These are phyloP conservation scores for Labyrinthula sp. DNA, from an alignment of 352 stramenopile genomes.

Conservation along the genomic window DNA sequence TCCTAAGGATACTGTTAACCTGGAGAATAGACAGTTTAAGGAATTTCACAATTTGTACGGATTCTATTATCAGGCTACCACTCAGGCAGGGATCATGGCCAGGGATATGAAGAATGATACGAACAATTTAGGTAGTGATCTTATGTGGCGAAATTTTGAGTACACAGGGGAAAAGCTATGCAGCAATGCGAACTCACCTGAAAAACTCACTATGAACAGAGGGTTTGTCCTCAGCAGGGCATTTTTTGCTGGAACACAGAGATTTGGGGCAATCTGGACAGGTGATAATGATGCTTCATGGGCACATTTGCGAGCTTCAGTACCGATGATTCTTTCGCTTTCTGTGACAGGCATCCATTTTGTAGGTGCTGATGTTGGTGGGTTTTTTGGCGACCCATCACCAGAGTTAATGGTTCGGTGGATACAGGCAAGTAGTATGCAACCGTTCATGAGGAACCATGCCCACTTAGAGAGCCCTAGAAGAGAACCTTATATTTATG, in stretches of 20 bases:
- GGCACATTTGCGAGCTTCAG: conserved; percentile 75
- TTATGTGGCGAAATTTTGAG: too few species aligned
- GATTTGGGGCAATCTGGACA: conserved; percentile 90
- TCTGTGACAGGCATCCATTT: conserved; percentile 83
- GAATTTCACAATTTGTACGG: conserved; percentile 99
- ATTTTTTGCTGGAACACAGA: conserved; percentile 91
- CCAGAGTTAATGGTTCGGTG: conserved; percentile 61
- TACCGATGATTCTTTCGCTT: conserved; percentile 89
- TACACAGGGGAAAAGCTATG: conserved; percentile 35
- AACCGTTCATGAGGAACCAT: conserved; percentile 95
- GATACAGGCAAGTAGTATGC: conserved; percentile 70
- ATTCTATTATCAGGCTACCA: conserved; percentile 88
- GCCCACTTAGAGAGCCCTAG: conserved; percentile 95
- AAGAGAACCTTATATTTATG: conserved; percentile 91
- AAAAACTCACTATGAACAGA: conserved; percentile 47
- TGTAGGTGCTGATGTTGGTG: conserved; percentile 86
- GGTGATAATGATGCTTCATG: conserved; percentile 88
- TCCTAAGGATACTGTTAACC: conserved; percentile 70
- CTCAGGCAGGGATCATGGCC: conserved; percentile 60
- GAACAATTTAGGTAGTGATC: neutral
- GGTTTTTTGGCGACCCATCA: conserved; percentile 92
- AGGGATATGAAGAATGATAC: conserved; percentile 7
- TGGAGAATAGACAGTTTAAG: conserved; percentile 79
- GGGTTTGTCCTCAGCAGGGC: conserved; percentile 88
- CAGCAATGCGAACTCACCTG: conserved; percentile 12